Evolutionary conservation across 192 early-diverging fungal genomes (phyloP).

Genomic region (Haplosporangium gracile): DNA sequence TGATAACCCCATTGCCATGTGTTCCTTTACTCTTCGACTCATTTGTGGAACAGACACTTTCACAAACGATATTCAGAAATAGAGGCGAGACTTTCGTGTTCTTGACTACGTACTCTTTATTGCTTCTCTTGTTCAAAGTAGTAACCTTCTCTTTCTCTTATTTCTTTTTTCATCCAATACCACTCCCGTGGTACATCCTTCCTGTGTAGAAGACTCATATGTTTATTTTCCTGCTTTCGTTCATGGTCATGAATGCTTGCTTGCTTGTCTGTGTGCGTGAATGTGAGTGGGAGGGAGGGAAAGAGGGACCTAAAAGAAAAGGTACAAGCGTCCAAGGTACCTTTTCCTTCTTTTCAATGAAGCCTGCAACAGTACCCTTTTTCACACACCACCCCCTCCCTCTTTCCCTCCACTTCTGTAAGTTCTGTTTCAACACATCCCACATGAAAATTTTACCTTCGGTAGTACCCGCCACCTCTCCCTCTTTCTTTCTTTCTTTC

Average conservation of each 20-base stretch:
- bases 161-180: neutral
- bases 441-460: constrained; percentile 2
- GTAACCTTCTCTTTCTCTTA: neutral
- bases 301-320: neutral
- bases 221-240: neutral
- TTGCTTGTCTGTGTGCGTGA: neutral
- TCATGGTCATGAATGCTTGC: neutral
- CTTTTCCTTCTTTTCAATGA: neutral
- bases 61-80: neutral
- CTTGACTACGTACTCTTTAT: neutral
- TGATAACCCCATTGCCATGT: neutral
- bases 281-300: no score
- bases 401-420: neutral
- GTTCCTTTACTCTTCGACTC: neutral
- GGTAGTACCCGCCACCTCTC: neutral
- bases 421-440: neutral
- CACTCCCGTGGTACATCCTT: neutral
- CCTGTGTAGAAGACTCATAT: neutral
- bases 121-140: neutral
- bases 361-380: neutral
- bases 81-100: neutral
- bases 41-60: neutral
- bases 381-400: neutral
- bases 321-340: neutral
- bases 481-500: neutral